Evolutionary conservation across 2,329 filamentous ascomycete species (phyloP).

Genomic region (Botrytis hyacinthi): DNA sequence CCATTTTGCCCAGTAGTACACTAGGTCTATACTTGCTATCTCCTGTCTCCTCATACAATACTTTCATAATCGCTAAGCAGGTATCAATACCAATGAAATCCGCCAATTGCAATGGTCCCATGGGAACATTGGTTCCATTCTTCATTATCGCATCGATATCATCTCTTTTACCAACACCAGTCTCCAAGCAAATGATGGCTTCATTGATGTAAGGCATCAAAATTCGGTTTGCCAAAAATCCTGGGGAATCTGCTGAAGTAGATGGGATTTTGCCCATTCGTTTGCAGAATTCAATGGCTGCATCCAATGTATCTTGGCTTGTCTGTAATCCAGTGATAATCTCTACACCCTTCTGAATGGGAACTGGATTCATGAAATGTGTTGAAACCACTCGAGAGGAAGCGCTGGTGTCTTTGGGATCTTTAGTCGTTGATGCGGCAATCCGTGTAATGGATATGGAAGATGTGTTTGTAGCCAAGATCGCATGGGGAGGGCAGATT

Average conservation of each 20-base stretch:
- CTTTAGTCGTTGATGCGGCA: constrained; percentile 76
- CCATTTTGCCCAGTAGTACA: constrained; percentile 88
- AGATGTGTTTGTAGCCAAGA: constrained; percentile 97
- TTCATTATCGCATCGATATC: constrained; percentile 99
- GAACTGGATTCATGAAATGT: constrained; percentile 99
- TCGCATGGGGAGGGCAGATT: constrained; percentile 78
- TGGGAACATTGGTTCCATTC: constrained; percentile 97
- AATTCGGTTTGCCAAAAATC: constrained; percentile 94
- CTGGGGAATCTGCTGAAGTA: constrained; percentile 82
- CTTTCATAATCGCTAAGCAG: constrained; percentile 95
- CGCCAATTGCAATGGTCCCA: constrained; percentile 90
- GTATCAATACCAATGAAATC: constrained; percentile 98
- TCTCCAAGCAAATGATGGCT: constrained; percentile 93
- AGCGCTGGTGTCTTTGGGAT: constrained; percentile 76
- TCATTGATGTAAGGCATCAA: constrained; percentile 99
- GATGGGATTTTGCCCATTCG: constrained; percentile 92
- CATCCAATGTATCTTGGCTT: constrained; percentile 74
- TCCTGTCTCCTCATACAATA: constrained; percentile 84
- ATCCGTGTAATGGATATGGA: constrained; percentile 97
- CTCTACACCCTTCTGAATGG: constrained; percentile 94
- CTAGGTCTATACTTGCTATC: constrained; percentile 95
- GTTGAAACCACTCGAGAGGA: constrained; percentile 89
- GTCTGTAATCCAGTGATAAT: constrained; percentile 96
- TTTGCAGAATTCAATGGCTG: constrained; percentile 80
- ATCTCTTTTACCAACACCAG: constrained; percentile 81